Conservation (phyloP, 1,139 yeast species). For the Sugiyamaella pinicola region DNA sequence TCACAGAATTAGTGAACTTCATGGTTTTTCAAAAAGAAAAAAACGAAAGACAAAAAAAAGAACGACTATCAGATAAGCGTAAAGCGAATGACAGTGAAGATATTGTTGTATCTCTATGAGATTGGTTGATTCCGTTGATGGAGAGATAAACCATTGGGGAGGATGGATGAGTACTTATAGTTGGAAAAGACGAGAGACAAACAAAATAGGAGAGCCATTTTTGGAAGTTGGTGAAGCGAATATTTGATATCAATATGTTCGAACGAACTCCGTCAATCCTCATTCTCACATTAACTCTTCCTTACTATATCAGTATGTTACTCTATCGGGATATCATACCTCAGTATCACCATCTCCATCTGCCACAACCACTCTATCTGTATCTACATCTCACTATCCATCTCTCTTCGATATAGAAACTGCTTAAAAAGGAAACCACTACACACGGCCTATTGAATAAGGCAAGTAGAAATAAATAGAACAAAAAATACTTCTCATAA, state of each 20-base stretch:
- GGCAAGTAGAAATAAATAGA: not conserved
- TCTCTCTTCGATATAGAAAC: not conserved
- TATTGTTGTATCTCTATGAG: not conserved
- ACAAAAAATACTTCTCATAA: not conserved
- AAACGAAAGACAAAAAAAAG: conserved; percentile 12
- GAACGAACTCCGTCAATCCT: no score
- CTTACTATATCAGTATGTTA: not conserved
- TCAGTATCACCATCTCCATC: not conserved
- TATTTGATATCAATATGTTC: not conserved
- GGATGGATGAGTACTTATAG: not conserved
- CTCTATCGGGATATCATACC: no score
- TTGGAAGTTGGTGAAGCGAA: conserved; percentile 5
- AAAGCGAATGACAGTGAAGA: conserved; percentile 7
- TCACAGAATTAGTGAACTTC: conserved; percentile 24
- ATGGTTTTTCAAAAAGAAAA: conserved; percentile 12
- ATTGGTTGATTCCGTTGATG: conserved; percentile 1
- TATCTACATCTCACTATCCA: not conserved
- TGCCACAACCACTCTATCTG: not conserved
- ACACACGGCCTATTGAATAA: not conserved
- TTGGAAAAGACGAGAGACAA: not conserved
- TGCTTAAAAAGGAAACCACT: not conserved
- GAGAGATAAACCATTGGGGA: not conserved
- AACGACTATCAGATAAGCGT: conserved; percentile 3
- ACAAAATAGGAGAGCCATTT: not conserved
- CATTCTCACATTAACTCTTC: not conserved